Base-by-base conservation (phyloP, 2,329 filamentous ascomycete species). In the Fusarium sp. region DNA sequence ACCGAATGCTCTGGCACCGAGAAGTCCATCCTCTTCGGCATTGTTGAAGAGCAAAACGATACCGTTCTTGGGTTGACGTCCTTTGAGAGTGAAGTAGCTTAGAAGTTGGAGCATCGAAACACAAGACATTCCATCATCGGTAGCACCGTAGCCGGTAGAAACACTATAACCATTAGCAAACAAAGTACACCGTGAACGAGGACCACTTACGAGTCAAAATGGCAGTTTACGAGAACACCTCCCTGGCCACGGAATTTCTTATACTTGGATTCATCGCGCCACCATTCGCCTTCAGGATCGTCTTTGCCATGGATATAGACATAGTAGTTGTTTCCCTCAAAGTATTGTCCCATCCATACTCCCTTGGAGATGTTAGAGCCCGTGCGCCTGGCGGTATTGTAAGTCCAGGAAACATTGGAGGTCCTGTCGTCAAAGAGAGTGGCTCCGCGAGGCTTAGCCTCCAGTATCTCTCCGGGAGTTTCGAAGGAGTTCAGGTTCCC, bases 21-120 rank as follows among this genome's bases (percentile, higher is more conserved):
- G 92, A 12, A 98, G 83, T 36, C 90, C 96, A 74, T 98, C 95
- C 77, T 99, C 96, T 76, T 99, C 96, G 36, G 92, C 95, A 75
- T 98, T 97, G 83, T 99, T 99, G 76, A 98, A 86, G 30, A 98
- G 85, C 11, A 93, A 85, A 15, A 98, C 88, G 42, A 99, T 86
- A 3, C 94, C 95, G 71, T 91, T 88, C 74, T 89, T 90, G 3
- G 94, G 94, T 75, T 89, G 89, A 68, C 92, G 88, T 30, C 85
- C 89, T 0, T 87, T 81, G 3, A 86, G 86, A 2, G 93, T 94
- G 77, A 97, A 97, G 79, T 97, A 93, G 66, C 90, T 92, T 65
- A 98, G 85, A 49, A 98, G 83, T 77, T 97, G 94, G 47, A 98
- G 84, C 41, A 95, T 83, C 1, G 91, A 91, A n/a, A 97, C 89